Conservation (phyloP, 768 basidiomycete genomes). For the Kwoniella sp. region DNA sequence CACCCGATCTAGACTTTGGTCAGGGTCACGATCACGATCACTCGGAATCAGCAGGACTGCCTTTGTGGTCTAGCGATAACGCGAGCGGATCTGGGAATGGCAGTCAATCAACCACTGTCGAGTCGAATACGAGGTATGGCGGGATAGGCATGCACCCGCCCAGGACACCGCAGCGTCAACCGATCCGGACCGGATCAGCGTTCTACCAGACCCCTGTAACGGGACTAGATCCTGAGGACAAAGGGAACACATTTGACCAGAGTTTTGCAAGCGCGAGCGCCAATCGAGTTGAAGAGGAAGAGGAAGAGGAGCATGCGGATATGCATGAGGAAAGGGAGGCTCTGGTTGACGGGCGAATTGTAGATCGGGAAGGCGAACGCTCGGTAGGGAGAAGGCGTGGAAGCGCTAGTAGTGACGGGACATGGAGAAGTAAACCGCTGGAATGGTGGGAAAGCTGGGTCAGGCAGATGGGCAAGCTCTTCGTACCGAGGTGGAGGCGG, state of each 20-base stretch:
- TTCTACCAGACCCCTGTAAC: conserved; percentile 39
- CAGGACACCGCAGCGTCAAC: conserved; percentile 15
- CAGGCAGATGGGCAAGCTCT: conserved; percentile 43
- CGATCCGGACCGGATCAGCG: conserved; percentile 42
- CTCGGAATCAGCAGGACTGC: conserved; percentile 1
- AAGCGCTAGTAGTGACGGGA: background rate
- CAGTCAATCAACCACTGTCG: background rate
- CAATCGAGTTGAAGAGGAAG: conserved; percentile 6
- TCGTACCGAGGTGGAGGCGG: conserved; percentile 50
- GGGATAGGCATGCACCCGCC: conserved; percentile 27
- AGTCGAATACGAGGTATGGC: background rate
- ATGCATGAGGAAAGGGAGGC: conserved; percentile 12
- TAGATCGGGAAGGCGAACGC: conserved; percentile 6
- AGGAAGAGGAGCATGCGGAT: background rate
- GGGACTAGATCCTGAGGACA: conserved; percentile 3
- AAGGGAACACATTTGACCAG: conserved; percentile 36
- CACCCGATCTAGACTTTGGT: background rate
- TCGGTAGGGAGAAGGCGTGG: conserved; percentile 8
- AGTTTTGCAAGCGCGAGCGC: conserved; percentile 29
- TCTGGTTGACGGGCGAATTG: conserved; percentile 1
- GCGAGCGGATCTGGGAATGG: background rate
- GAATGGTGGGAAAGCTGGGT: conserved; percentile 38
- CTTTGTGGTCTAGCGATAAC: background rate
- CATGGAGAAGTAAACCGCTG: conserved; percentile 12
- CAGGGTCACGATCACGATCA: background rate